A percentile compares a stretch with the other conserved stretches of the same genome.
These are phyloP conservation scores for Monsonia emarginata DNA, from an alignment of 441 rosid species.

Conservation along the genomic window DNA sequence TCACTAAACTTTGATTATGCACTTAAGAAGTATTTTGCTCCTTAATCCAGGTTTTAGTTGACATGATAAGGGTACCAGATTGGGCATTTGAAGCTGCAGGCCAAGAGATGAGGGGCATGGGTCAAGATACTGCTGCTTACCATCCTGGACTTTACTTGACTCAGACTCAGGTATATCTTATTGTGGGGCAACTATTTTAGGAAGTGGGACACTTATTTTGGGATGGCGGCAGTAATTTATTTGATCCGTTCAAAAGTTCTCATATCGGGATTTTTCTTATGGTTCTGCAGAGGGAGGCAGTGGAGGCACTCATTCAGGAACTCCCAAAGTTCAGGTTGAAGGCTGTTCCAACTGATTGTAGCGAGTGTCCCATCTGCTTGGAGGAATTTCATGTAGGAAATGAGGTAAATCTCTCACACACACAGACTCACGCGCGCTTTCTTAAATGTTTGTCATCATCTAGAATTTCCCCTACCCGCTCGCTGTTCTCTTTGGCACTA, in stretches of 20 bases:
- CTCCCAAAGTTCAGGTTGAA: constrained; percentile 91
- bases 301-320: constrained; percentile 95
- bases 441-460: not conserved
- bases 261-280: not conserved
- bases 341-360: constrained; percentile 91
- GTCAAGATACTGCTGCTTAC: constrained; percentile 78
- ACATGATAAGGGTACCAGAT: constrained; percentile 87
- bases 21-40: not conserved
- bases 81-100: constrained; percentile 99
- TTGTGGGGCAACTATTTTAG: not conserved
- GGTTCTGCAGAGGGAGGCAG: constrained; percentile 74
- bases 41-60: constrained; percentile 62
- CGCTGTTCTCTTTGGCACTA: no score
- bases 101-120: constrained; percentile 91
- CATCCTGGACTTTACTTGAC: constrained; percentile 94
- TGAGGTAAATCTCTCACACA: constrained; percentile 43
- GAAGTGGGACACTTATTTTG: constrained; percentile 10
- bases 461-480: no score
- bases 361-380: constrained; percentile 93
- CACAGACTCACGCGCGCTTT: not conserved
- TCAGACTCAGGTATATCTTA: constrained; percentile 72
- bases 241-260: constrained; percentile 6
- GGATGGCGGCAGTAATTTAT: not conserved
- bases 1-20: not conserved
- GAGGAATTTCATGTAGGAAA: constrained; percentile 82